A percentile compares a stretch with the other conserved stretches of the same genome.
phyloP scores from a whole-genome alignment of 2,329 filamentous ascomycete genomes.

The Davidsoniella eucalypti region DNA sequence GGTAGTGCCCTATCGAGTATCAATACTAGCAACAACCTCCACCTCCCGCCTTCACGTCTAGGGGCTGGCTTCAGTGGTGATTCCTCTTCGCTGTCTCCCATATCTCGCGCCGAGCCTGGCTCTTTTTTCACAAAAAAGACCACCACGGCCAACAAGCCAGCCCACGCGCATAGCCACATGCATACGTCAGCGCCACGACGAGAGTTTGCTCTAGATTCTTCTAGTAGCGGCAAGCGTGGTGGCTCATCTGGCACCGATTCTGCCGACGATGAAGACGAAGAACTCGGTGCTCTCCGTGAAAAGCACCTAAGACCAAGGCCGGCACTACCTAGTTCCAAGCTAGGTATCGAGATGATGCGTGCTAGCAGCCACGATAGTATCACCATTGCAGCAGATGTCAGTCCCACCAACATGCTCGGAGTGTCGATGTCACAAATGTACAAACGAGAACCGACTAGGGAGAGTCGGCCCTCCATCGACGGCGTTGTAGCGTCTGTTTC shows the following conservation, averaged over 20 bases:
- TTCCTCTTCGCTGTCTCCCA: slow-evolving; percentile 4
- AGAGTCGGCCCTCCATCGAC: neutral
- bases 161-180: too few species aligned
- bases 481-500: neutral
- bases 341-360: slow-evolving; percentile 95
- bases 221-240: slow-evolving; percentile 25
- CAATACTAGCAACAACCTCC: slow-evolving; percentile 28
- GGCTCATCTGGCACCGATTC: slow-evolving; percentile 43
- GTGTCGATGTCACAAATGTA: slow-evolving; percentile 1
- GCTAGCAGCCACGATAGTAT: slow-evolving; percentile 87
- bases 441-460: neutral
- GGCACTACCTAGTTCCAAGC: slow-evolving; percentile 61
- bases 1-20: slow-evolving; percentile 18
- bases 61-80: slow-evolving; percentile 5
- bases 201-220: slow-evolving; percentile 30
- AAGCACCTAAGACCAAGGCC: slow-evolving; percentile 37
- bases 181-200: slow-evolving; percentile 12
- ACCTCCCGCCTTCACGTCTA: slow-evolving; percentile 28
- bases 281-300: slow-evolving; percentile 42
- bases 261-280: slow-evolving; percentile 89
- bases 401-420: neutral
- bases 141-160: neutral
- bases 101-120: neutral
- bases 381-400: slow-evolving; percentile 32
- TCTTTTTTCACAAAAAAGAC: slow-evolving; percentile 6